Base-by-base conservation (phyloP, 2,329 filamentous ascomycete species). In the Talaromyces sp. region DNA sequence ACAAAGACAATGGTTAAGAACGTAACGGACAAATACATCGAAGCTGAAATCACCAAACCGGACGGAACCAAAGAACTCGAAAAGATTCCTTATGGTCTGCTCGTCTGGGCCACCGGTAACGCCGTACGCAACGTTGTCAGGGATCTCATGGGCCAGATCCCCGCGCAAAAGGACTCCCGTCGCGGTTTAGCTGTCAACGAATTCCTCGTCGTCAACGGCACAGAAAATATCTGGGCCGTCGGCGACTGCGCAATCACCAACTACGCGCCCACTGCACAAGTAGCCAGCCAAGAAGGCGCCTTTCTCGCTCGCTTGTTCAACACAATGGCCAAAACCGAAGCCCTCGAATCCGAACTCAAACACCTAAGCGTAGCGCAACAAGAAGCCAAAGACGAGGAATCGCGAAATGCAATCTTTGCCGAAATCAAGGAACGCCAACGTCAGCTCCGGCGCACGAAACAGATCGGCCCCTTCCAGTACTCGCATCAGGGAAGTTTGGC, bases 1-100 rank as follows among this genome's bases (percentile, higher is more conserved):
- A 96, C 94, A 68, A 97, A 97, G 85, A 97, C 94, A 65, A 95
- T 96, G 87, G 94, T 99, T 74, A 97, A 97, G 84, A 92, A 89
- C 62, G 94, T 99, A 60, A 96, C 91, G 33, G 88, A 94, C 69
- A 95, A 89, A 77, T 87, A 85, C 71, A 93, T 99, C 69, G 91
- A 97, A 79, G 94, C 93, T 64, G 90, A 96, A 75, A 84, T 86
- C 53, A 87, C 85, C 57, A 84, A 85, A 54, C 87, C 92, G 17
- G 89, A 96, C 66, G 94, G 94, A 72, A 84, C 85, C 78, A 97
- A 96, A 81, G 81, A 87, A 65, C 77, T 85, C 37, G 84, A 96
- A 70, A 82, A 82, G 56, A 91, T 97, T 65, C 93, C 94, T 63
- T 99, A 95, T 73, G 94, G 94, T 69, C 86, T 97, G 41, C 87